Conservation (phyloP, 2,329 filamentous ascomycete species). For the Nemania sp. region DNA sequence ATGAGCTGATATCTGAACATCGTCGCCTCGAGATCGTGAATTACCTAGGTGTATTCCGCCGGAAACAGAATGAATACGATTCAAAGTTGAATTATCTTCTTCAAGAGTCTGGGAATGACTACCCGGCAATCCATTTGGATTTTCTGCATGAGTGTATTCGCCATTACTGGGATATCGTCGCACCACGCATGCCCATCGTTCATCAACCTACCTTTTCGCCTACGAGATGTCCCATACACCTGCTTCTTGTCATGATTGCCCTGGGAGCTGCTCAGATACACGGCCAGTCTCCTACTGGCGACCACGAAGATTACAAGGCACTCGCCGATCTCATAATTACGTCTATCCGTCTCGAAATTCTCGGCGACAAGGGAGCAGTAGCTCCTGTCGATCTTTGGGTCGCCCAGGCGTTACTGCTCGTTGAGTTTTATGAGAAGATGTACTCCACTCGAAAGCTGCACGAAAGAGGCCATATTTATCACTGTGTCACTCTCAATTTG, state of each 20-base stretch:
- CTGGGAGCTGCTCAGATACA: slow-evolving; percentile 85
- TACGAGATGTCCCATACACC: slow-evolving; percentile 79
- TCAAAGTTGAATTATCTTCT: slow-evolving; percentile 50
- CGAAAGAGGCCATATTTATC: slow-evolving; percentile 90
- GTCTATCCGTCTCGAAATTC: slow-evolving; percentile 83
- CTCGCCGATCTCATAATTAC: slow-evolving; percentile 72
- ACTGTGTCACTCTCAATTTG: slow-evolving; percentile 84
- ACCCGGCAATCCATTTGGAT: slow-evolving; percentile 72
- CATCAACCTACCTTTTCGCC: slow-evolving; percentile 89
- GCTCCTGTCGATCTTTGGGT: slow-evolving; percentile 90
- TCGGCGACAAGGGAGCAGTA: slow-evolving; percentile 82
- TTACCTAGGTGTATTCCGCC: slow-evolving; percentile 58
- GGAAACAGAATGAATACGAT: slow-evolving; percentile 58
- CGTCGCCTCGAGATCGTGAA: slow-evolving; percentile 60
- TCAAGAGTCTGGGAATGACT: slow-evolving; percentile 57
- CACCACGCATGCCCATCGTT: slow-evolving; percentile 86
- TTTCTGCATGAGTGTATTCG: slow-evolving; percentile 88
- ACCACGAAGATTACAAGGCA: slow-evolving; percentile 57
- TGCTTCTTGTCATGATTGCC: slow-evolving; percentile 85
- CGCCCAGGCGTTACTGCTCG: slow-evolving; percentile 83
- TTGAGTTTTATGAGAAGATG: slow-evolving; percentile 94
- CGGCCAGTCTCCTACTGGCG: slow-evolving; percentile 68
- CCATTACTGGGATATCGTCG: slow-evolving; percentile 90
- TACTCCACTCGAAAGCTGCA: slow-evolving; percentile 85
- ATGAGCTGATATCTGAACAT: slow-evolving; percentile 59